Percentiles rank a stretch among this genome's conserved stretches.
phyloP scores from a whole-genome alignment of 2,329 filamentous ascomycete species.

The Penicillium sp. region DNA sequence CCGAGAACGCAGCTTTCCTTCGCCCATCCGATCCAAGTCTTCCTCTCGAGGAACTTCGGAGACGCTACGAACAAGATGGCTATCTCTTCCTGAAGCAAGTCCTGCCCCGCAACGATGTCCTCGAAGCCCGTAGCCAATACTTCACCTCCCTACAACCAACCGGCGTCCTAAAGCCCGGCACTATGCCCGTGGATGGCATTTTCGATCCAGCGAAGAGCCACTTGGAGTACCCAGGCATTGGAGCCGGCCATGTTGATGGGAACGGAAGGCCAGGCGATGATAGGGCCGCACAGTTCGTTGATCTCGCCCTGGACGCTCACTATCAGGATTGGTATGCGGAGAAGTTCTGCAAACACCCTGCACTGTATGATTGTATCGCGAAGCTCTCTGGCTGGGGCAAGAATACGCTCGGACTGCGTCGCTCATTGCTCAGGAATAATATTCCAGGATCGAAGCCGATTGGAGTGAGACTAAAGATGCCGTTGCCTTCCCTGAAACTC shows the following conservation, averaged over 20 bases:
- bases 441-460: constrained; percentile 57
- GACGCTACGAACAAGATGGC: constrained; percentile 50
- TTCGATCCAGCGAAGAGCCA: constrained; percentile 48
- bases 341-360: constrained; percentile 55
- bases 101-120: constrained; percentile 53
- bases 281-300: constrained; percentile 47
- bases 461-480: constrained; percentile 40
- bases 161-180: constrained; percentile 56
- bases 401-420: constrained; percentile 45
- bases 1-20: constrained; percentile 45
- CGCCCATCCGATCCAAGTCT: constrained; percentile 44
- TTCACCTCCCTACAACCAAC: constrained; percentile 55
- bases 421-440: constrained; percentile 57
- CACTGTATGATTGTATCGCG: constrained; percentile 50
- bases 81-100: constrained; percentile 58
- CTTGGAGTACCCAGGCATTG: constrained; percentile 53
- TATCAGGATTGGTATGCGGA: constrained; percentile 54
- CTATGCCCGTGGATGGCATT: constrained; percentile 53
- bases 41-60: constrained; percentile 50
- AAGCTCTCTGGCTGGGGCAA: constrained; percentile 56
- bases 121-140: constrained; percentile 53
- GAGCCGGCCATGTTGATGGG: constrained; percentile 48
- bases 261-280: constrained; percentile 49
- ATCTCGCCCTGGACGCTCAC: constrained; percentile 56
- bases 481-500: not conserved